A percentile compares a stretch with the other conserved stretches of the same genome.
These are phyloP conservation scores for Flaveria ramosissima DNA, from an alignment of 129 eudicot species.

Conservation along the genomic window DNA sequence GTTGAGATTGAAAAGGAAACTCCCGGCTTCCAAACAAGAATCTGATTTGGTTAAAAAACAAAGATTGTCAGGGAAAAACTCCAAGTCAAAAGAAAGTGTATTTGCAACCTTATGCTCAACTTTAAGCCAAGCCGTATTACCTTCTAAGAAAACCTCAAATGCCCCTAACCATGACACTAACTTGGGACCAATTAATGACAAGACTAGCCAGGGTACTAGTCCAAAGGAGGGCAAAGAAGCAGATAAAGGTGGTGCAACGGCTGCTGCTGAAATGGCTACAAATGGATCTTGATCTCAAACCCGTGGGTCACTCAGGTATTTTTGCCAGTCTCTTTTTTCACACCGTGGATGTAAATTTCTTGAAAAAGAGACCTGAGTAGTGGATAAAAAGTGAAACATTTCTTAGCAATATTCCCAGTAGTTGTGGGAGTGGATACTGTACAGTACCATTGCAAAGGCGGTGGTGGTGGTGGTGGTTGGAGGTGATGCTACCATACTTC, in stretches of 20 bases:
- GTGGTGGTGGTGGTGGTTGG: constrained; percentile 32
- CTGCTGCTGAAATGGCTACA: constrained; percentile 57
- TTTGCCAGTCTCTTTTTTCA: constrained; percentile 24
- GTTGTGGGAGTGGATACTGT: constrained; percentile 54
- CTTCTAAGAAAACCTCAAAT: constrained; percentile 51
- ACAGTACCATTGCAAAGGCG: constrained; percentile 60
- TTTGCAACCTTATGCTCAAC: constrained; percentile 72
- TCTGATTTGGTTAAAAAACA: constrained; percentile 53
- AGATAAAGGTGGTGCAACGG: constrained; percentile 31
- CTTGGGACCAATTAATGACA: constrained; percentile 25
- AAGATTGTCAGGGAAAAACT: constrained; percentile 37
- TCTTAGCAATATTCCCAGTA: constrained; percentile 33
- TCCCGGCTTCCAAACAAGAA: constrained; percentile 50
- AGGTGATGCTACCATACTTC: constrained; percentile 14
- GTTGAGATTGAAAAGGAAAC: constrained; percentile 61
- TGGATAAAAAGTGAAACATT: constrained; percentile 29
- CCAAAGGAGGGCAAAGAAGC: constrained; percentile 29
- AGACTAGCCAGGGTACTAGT: constrained; percentile 27
- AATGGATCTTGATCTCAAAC: constrained; percentile 63
- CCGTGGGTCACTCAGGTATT: constrained; percentile 11
- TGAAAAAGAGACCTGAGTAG: constrained; percentile 18
- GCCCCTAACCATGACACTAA: constrained; percentile 26
- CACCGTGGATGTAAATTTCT: constrained; percentile 28
- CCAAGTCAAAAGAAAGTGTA: constrained; percentile 69
- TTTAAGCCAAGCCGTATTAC: constrained; percentile 62